Conservation (phyloP, 1,284 basidiomycete species). For the Abortiporus biennis region DNA sequence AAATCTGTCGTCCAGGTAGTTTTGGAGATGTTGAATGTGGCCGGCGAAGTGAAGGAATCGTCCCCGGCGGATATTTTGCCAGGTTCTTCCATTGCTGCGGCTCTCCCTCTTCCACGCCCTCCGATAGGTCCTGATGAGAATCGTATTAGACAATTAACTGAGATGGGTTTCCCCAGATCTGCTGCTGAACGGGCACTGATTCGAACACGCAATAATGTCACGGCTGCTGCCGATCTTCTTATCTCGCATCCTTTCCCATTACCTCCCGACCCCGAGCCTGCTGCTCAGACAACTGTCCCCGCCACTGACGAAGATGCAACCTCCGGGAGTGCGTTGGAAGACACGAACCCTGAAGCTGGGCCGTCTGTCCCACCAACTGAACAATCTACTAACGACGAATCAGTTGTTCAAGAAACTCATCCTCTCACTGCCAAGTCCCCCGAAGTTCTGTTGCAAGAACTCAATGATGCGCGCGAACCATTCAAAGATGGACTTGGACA, state of each 20-base stretch:
- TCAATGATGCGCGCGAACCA: conserved; percentile 64
- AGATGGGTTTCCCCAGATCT: conserved; percentile 94
- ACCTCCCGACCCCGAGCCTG: conserved; percentile 49
- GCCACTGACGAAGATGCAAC: conserved; percentile 21
- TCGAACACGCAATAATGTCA: conserved; percentile 86
- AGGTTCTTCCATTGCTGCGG: conserved; percentile 13
- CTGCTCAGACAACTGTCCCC: conserved; percentile 12
- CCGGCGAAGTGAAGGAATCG: conserved; percentile 57
- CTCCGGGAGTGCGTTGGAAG: conserved; percentile 10
- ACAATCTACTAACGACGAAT: no score
- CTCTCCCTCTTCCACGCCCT: conserved; percentile 29
- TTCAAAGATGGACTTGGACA: conserved; percentile 62
- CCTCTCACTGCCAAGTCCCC: conserved; percentile 36
- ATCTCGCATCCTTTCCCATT: conserved; percentile 80
- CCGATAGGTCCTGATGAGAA: conserved; percentile 61
- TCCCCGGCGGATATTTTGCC: neutral
- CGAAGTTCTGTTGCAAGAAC: conserved; percentile 57
- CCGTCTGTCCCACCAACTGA: neutral
- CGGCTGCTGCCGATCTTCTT: conserved; percentile 85
- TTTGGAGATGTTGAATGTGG: conserved; percentile 77
- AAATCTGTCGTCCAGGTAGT: conserved; percentile 74
- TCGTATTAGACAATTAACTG: conserved; percentile 77
- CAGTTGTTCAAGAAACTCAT: conserved; percentile 7
- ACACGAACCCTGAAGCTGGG: conserved; percentile 12
- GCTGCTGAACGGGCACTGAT: conserved; percentile 81